Percentiles rank a stretch among this genome's conserved stretches.
These are phyloP conservation scores for Climacium dendroides DNA, from an alignment of 225 moss, liverwort and hornwort species.

Conservation along the genomic window DNA sequence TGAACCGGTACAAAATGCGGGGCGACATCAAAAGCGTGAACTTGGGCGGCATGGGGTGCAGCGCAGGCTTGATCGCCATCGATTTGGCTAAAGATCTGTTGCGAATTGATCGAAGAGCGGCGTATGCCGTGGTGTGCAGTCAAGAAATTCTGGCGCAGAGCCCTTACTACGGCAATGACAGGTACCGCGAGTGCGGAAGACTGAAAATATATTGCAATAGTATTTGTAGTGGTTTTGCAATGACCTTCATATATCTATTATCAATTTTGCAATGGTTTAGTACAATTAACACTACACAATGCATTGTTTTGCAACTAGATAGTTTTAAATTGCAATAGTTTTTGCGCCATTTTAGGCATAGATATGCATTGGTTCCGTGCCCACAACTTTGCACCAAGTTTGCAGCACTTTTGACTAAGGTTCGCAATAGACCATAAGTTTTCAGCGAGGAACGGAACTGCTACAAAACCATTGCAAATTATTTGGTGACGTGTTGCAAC, in stretches of 20 bases:
- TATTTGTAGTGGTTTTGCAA: background rate
- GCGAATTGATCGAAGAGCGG: background rate
- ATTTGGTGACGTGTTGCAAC: background rate
- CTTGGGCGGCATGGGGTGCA: slow-evolving; percentile 43
- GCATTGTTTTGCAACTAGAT: too few species aligned
- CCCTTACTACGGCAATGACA: slow-evolving; percentile 31
- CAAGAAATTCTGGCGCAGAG: slow-evolving; percentile 17
- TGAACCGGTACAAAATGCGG: slow-evolving; percentile 49
- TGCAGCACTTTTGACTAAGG: background rate
- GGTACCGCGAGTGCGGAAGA: background rate
- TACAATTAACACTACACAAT: too few species aligned
- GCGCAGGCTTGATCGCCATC: slow-evolving; percentile 32
- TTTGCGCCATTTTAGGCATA: background rate
- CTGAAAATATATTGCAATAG: background rate
- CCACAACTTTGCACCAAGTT: background rate
- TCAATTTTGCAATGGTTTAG: background rate
- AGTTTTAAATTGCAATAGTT: background rate
- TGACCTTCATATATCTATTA: background rate
- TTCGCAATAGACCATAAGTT: background rate
- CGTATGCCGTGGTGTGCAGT: slow-evolving; percentile 37
- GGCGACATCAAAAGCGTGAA: slow-evolving; percentile 25
- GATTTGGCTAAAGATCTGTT: slow-evolving; percentile 24
- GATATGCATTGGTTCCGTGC: background rate
- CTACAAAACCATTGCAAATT: background rate
- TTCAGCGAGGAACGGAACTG: background rate